phyloP scores from a whole-genome alignment of 345 rosid species.

The Euphorbia pulcherrima region DNA sequence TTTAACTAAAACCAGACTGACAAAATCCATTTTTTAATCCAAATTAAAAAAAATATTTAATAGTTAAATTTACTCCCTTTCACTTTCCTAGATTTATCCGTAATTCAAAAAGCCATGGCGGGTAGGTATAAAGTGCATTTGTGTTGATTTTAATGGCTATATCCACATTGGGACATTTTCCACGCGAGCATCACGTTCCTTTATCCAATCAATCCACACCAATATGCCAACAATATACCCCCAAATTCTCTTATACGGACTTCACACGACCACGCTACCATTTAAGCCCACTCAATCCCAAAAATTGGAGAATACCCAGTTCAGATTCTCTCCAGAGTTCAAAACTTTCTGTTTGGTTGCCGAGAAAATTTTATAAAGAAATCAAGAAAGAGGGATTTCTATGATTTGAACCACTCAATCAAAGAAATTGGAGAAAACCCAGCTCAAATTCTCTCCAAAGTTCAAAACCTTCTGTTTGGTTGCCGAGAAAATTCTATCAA shows the following conservation, averaged over 20 bases:
- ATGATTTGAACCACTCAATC: background rate
- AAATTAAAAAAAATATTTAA: no score
- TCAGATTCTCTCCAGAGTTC: background rate
- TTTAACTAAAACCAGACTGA: no score
- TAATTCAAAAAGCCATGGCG: no score
- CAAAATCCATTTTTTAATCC: no score
- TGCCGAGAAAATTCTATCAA: background rate
- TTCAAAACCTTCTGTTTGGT: background rate
- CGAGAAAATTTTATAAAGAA: background rate
- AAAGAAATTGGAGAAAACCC: background rate
- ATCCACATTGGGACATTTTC: background rate
- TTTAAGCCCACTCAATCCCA: no score
- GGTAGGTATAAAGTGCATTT: no score
- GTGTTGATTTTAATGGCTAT: background rate
- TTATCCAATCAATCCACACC: conserved; percentile 5
- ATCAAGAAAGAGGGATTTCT: background rate
- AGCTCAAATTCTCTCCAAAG: background rate
- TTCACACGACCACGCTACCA: background rate
- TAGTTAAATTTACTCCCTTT: no score
- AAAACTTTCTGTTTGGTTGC: background rate
- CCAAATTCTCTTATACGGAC: background rate
- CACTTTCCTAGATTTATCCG: no score
- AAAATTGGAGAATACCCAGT: background rate
- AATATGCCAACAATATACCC: background rate
- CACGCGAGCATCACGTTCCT: conserved; percentile 6